phyloP scores from a whole-genome alignment of 192 early-diverging fungal genomes.

The Kappamyces sp. region DNA sequence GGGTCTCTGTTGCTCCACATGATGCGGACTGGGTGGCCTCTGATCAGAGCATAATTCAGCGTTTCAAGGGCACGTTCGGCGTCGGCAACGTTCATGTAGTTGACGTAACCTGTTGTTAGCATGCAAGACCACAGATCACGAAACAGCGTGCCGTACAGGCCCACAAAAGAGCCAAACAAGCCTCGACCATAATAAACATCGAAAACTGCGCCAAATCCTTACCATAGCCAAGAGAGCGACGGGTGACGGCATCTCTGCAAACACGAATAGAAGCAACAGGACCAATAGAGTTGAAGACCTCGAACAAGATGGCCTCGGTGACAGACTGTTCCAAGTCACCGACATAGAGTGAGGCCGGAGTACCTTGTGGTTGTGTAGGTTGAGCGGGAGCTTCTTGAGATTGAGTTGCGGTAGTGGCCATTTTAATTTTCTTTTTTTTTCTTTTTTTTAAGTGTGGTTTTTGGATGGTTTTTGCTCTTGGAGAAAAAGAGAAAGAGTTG shows the following conservation, averaged over 20 bases:
- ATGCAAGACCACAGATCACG: no score
- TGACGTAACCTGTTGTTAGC: no score
- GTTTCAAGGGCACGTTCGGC: constrained; percentile 84
- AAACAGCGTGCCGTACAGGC: no score
- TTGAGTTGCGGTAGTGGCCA: constrained; percentile 39
- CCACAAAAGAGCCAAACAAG: no score
- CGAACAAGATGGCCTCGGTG: constrained; percentile 95
- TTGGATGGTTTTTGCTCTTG: constrained; percentile 19
- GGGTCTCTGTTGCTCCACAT: constrained; percentile 99
- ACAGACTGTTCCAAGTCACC: constrained; percentile 93
- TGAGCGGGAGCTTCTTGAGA: constrained; percentile 29
- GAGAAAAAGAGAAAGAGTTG: constrained; percentile 11
- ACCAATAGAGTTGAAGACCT: constrained; percentile 93
- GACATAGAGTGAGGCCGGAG: constrained; percentile 71
- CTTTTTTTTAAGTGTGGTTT: constrained; percentile 16
- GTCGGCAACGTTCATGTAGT: constrained; percentile 89
- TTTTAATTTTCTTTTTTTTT: constrained; percentile 23
- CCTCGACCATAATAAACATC: no score
- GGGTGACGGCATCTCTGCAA: constrained; percentile 95
- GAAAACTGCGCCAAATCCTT: no score
- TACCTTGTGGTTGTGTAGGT: constrained; percentile 26
- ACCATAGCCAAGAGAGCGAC: constrained; percentile 94
- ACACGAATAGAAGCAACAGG: constrained; percentile 96
- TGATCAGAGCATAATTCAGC: constrained; percentile 95
- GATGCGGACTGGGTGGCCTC: constrained; percentile 94